Base-by-base conservation (phyloP, 352 stramenopile species). In the Phytopythium delawarense region DNA sequence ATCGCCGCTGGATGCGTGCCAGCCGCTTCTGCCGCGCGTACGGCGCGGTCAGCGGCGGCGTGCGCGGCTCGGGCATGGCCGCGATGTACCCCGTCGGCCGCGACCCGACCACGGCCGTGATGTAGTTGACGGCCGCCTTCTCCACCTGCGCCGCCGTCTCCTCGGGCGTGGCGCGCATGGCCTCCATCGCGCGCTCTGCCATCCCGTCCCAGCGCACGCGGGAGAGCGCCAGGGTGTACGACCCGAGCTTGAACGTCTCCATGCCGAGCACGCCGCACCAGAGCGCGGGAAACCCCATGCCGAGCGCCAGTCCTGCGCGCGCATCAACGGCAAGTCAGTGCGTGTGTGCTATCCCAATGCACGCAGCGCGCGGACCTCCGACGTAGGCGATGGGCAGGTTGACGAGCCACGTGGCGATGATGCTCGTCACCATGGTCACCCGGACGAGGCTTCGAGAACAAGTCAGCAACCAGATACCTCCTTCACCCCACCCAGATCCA, bases 301-400 rank as follows among this genome's bases (percentile, higher is more conserved):
- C 74, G 34, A 88, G 39, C 4, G 71, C 79, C 39, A 90, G 63
- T 20, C 67, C 72, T 71, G 61, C 63, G 7, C 59, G 20, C 11
- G 49, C 0, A 11, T 12, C 5, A 37, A 21, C 15, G 1, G 39
- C 6, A 21, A 25, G n/a, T 39, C 40, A 66, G 42, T 40, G 9
- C 7, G 2, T 7, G 18, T 25, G 20, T 15, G 5, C 42, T 15
- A 0, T 4, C 5, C 7, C 7, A 49, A 2, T 25, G 9, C 42
- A 49, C 20, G 21, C 1, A 18, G 12, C 51, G 28, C 12, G 4
- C 59, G 59, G 23, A 71, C 70, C 75, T 23, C 73, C 67, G 11
- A 82, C 50, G 61, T 90, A 90, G 20, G 80, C 79, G 39, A 87
- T 67, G 4, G 83, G 80, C 4, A 92, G 63, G 35, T 90, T 84